Conservation (phyloP, 1,284 basidiomycete genomes). For the Salmacisia buchloeana region DNA sequence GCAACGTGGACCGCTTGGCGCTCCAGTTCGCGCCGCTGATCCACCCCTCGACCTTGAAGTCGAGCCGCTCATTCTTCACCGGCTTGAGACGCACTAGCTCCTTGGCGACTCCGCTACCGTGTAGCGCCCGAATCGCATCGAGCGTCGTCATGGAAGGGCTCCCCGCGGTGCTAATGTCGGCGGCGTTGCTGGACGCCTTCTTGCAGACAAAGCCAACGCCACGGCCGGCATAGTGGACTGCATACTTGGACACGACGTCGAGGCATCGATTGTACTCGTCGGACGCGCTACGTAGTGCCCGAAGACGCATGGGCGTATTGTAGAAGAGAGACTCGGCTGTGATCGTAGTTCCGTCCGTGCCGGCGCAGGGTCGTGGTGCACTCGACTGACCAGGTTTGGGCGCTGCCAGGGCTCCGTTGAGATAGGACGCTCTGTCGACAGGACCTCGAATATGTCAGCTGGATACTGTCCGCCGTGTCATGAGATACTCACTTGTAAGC, state of each 20-base stretch:
- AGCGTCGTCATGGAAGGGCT: slow-evolving; percentile 58
- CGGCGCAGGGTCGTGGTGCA: slow-evolving; percentile 76
- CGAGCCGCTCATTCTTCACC: slow-evolving; percentile 25
- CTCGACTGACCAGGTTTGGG: slow-evolving; percentile 33
- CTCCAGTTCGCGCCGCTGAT: slow-evolving; percentile 86
- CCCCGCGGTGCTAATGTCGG: slow-evolving; percentile 75
- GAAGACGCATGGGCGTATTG: slow-evolving; percentile 81
- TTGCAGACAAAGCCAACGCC: slow-evolving; percentile 70
- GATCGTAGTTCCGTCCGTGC: slow-evolving; percentile 88
- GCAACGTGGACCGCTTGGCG: slow-evolving; percentile 73
- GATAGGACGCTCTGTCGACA: slow-evolving; percentile 30
- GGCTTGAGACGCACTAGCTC: slow-evolving; percentile 62
- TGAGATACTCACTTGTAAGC: slow-evolving; percentile 32
- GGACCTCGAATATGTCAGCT: background rate
- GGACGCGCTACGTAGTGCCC: slow-evolving; percentile 74
- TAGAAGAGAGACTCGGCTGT: slow-evolving; percentile 94
- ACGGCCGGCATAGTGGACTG: slow-evolving; percentile 52
- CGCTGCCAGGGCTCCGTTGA: slow-evolving; percentile 28
- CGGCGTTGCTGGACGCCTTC: slow-evolving; percentile 27
- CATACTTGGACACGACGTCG: slow-evolving; percentile 90
- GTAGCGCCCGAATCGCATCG: slow-evolving; percentile 73
- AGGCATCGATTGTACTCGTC: slow-evolving; percentile 91
- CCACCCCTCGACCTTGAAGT: slow-evolving; percentile 58
- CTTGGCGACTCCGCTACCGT: slow-evolving; percentile 73
- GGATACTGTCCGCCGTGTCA: too few species aligned